Evolutionary conservation across 345 rosid genomes (phyloP).

Genomic region (Populus alba): DNA sequence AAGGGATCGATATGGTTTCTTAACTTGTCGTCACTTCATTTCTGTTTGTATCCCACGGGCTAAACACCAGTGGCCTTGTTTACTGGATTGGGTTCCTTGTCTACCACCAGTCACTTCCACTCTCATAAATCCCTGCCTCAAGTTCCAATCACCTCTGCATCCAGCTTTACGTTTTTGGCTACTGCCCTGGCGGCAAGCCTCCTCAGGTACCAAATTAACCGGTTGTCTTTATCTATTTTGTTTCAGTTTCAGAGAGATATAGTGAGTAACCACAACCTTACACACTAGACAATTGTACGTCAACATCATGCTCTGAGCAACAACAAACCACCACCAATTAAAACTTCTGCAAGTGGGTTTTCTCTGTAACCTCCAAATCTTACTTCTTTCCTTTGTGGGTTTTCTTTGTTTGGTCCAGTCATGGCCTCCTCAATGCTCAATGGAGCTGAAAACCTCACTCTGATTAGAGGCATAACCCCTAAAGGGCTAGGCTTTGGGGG

Average conservation of each 20-base stretch:
- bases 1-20: too few relatives aligned
- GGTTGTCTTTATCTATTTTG: neutral
- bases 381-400: conserved; percentile 5
- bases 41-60: too few relatives aligned
- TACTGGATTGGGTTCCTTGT: neutral
- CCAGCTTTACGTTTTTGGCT: too few relatives aligned
- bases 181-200: neutral
- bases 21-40: neutral
- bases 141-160: neutral
- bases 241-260: neutral
- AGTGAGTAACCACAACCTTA: conserved; percentile 7
- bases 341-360: conserved; percentile 2
- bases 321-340: neutral
- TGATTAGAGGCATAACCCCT: conserved; percentile 34
- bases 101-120: neutral
- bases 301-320: neutral
- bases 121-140: neutral
- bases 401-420: neutral
- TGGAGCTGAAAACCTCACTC: conserved; percentile 59
- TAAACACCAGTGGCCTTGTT: neutral
- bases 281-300: neutral
- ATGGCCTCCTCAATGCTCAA: conserved; percentile 75
- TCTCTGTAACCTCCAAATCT: neutral
- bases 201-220: neutral
- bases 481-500: conserved; percentile 38